These are phyloP conservation scores for Suillus americanus DNA, from an alignment of 768 basidiomycete species.

Conservation along the genomic window DNA sequence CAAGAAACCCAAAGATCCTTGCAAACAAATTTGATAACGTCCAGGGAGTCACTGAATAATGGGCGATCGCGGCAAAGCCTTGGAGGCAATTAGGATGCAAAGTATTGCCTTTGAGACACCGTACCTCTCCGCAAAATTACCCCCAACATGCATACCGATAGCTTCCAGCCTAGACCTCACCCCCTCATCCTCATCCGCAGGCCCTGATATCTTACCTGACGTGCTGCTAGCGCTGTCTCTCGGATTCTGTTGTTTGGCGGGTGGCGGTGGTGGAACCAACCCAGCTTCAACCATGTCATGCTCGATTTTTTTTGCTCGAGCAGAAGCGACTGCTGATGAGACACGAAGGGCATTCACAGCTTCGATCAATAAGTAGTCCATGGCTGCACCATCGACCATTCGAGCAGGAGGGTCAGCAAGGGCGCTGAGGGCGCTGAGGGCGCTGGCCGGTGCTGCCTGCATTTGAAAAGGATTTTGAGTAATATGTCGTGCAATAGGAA, in stretches of 20 bases:
- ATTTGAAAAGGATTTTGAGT: conserved; percentile 26
- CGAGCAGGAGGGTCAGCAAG: conserved; percentile 65
- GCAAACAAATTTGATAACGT: conserved; percentile 93
- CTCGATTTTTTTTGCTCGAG: conserved; percentile 67
- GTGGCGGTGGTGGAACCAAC: conserved; percentile 54
- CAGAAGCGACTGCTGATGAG: conserved; percentile 71
- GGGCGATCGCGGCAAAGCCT: conserved; percentile 78
- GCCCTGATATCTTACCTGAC: conserved; percentile 16
- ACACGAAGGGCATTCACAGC: conserved; percentile 70
- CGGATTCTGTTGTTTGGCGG: conserved; percentile 32
- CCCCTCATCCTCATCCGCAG: conserved; percentile 66
- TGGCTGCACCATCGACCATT: conserved; percentile 63
- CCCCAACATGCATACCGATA: conserved; percentile 85
- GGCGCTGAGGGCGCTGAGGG: conserved; percentile 50
- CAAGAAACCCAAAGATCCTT: conserved; percentile 93
- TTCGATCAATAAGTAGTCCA: conserved; percentile 89
- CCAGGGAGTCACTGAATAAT: conserved; percentile 80
- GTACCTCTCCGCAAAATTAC: conserved; percentile 83
- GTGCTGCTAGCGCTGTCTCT: conserved; percentile 38
- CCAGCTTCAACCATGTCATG: conserved; percentile 80
- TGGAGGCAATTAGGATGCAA: conserved; percentile 3
- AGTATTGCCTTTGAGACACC: conserved; percentile 16
- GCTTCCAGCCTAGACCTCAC: conserved; percentile 69
- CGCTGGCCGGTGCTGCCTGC: conserved; percentile 19
- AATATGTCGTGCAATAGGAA: not conserved